Evolutionary conservation across 1,284 basidiomycete species (phyloP), one percentile per base, ranked within the genome.

Genomic region (Pseudomicrostroma phylloplanum): DNA sequence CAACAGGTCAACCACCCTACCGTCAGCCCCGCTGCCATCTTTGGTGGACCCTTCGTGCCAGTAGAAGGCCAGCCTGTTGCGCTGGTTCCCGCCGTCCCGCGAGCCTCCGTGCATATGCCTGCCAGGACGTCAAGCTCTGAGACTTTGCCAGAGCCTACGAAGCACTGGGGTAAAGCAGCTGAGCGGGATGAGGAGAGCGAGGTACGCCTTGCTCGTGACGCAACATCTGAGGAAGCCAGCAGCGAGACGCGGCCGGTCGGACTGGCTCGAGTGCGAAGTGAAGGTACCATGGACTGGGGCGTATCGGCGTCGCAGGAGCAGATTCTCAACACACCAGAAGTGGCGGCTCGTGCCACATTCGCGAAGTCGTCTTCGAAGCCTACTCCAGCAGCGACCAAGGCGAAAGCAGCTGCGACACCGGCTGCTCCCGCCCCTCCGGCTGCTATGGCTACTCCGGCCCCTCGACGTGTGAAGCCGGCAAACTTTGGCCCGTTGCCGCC

Each of bases 11-110:
- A 36, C 30, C 30, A 36, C 30, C 30, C 30, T 42, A 77, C 75
- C n/a, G 72, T 77, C 58, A 71, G 74, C 57, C 75, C 75, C 6
- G 71, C 75, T 1, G 75, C 74, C 48, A 65, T 77, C 41, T 76
- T 77, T 53, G 71, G 73, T 51, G 40, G 56, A 40, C 3, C 43
- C 8, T 11, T 36, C 13, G 56, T 39, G 43, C 17, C 43, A 36
- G 30, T 36, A n/a, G 17, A 48, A 48, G 43, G 43, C 4, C 43
- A 48, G 15, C 21, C 43, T 48, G 17, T 48, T 13, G 6, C 15
- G 3, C 43, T 48, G 12, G 43, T 6, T 17, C 30, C 43, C 43
- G 43, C 43, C 43, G 17, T 48, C 17, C 4, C 43, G 3, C 43
- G 30, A 36, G 30, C 4, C 3, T 36, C 30, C 4, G 9, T 36